Conservation (phyloP, 305 asterid species). For the Fraxinus greggii region DNA sequence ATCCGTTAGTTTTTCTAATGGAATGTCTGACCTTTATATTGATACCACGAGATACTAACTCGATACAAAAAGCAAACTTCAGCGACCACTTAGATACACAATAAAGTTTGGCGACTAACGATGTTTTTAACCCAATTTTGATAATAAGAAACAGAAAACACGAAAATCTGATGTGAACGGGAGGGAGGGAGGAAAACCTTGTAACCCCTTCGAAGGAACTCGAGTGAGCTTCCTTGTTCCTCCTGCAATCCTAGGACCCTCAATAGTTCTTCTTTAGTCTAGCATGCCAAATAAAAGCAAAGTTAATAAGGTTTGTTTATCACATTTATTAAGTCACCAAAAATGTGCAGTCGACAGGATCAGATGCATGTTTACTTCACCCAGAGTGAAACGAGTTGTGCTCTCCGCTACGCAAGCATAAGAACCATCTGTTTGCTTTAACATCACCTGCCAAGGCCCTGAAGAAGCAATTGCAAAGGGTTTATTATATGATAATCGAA, state of each 20-base stretch:
- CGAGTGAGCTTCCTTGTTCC: slow-evolving; percentile 89
- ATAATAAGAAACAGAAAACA: background rate
- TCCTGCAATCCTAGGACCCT: slow-evolving; percentile 89
- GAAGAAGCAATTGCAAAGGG: slow-evolving; percentile 15
- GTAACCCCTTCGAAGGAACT: slow-evolving; percentile 93
- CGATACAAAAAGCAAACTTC: background rate
- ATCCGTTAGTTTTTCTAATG: background rate
- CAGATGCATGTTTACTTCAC: slow-evolving; percentile 58
- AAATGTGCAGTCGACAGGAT: slow-evolving; percentile 4
- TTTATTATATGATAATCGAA: background rate
- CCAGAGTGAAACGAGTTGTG: slow-evolving; percentile 71
- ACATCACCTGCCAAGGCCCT: slow-evolving; percentile 99
- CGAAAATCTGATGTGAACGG: background rate
- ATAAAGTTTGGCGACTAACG: background rate
- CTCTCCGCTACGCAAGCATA: slow-evolving; percentile 97
- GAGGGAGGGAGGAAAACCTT: slow-evolving; percentile 46
- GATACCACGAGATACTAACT: background rate
- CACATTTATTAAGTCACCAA: background rate
- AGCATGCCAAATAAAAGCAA: slow-evolving; percentile 24
- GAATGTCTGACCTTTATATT: background rate
- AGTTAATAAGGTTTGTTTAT: background rate
- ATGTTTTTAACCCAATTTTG: background rate
- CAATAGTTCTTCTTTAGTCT: slow-evolving; percentile 96
- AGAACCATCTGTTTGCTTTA: slow-evolving; percentile 87
- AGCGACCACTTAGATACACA: background rate